Evolutionary conservation across 2,329 filamentous ascomycete genomes (phyloP), one percentile per base, ranked within the genome.

Genomic region (Raffaelea deltoideospora): DNA sequence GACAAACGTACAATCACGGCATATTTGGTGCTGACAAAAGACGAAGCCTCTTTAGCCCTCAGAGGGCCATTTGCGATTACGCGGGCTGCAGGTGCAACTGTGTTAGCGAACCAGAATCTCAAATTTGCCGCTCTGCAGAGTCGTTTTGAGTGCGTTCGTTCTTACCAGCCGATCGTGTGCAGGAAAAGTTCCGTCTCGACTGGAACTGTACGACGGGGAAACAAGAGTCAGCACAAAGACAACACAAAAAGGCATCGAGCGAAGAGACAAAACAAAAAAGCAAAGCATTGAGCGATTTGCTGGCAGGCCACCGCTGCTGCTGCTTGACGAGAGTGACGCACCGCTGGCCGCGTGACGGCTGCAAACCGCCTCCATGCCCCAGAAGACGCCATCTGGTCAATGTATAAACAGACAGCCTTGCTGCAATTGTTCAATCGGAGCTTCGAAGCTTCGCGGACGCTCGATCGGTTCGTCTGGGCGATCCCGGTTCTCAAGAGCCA

Each of bases 31-130:
- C 78, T 82, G 51, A 94, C 72, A 55, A 84, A 83, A 33, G 83
- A 78, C 45, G 83, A 83, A 23, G 87, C 87, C 67, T 95, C 87
- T 68, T 92, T 94, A 40, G 88, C 90, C 59, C 86, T 79, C 47
- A 96, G 70, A 48, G 84, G 83, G 49, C 77, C 74, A 61, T 80
- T 88, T 51, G 81, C 77, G 58, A 93, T 82, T 57, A 96, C 83
- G 58, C 80, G 78, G 53, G 85, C 83, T 86, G 50, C 4, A 17
- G 21, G 17, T 8, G 28, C 11, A 21, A 40, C 22, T 32, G 18
- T 22, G 26, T 17, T 19, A 33, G 33, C 11, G 13, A 13, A 13
- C 23, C 13, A 8, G 23, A 26, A 34, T 39, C 31, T 34, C 33
- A 32, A 29, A 31, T n/a, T n/a, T n/a, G n/a, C n/a, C n/a, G n/a